Base-by-base conservation (phyloP, 805 yeast genomes). In the Lachancea meyersii region DNA sequence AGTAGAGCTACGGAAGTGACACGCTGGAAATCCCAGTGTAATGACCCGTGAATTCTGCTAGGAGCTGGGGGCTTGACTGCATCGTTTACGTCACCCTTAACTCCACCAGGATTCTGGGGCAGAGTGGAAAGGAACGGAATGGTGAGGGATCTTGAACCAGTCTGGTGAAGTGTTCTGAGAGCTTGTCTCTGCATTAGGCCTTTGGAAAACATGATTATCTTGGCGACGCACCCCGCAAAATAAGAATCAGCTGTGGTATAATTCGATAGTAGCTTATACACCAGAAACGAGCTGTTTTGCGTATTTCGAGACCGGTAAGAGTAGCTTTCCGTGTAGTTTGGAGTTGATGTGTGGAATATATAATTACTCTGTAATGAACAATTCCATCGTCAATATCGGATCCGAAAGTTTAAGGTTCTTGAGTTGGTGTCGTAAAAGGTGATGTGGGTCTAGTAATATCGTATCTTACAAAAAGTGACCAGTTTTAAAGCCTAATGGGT, bases 1-100 rank as follows among this genome's bases (percentile, higher is more conserved):
- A 87, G 73, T 61, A 89, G 69, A 9, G 81, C 77, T 14, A 82
- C 62, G 3, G 94, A 73, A 27, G 87, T 67, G 4, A 77, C 56
- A 53, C 86, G 77, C 71, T 91, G 98, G 54, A 81, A 80, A n/a
- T 85, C 70, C 98, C 98, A 91, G 70, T 89, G 97, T 62, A 78
- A 75, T 19, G 94, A 84, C 37, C 97, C 97, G 57, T 87, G 89
- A 39, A 71, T 58, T 50, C 72, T 76, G 56, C 76, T 71, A 4
- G 80, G 61, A 31, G 71, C 64, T 31, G 97, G 97, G 13, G 77
- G 68, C 26, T 69, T 67, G 55, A 73, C 83, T 13, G 97, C 88
- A 48, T 93, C 97, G 64, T 91, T 93, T 38, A 89, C 95, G 5
- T 89, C 79, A n/a, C 97, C 97, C 36, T 81, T 81, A 44, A 91